Percentiles rank a stretch among this genome's conserved stretches.
phyloP scores from a whole-genome alignment of 257 asterid genomes.

The Capsicum rhomboideum region DNA sequence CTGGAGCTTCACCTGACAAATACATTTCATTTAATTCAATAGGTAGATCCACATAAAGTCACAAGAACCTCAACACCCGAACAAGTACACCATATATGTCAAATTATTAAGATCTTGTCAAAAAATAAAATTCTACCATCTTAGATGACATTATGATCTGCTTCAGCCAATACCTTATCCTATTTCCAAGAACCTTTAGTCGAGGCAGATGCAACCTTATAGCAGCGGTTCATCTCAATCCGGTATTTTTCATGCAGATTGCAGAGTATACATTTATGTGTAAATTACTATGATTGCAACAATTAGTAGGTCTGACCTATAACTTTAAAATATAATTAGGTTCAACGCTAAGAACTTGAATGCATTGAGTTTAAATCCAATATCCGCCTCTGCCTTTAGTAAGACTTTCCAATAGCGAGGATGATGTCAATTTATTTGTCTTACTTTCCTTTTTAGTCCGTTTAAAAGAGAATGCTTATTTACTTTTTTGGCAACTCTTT shows the following conservation, averaged over 20 bases:
- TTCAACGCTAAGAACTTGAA: not conserved
- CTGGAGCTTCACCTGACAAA: conserved; percentile 80
- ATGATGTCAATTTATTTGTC: not conserved
- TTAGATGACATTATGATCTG: not conserved
- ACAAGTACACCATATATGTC: not conserved
- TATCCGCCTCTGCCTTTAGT: not conserved
- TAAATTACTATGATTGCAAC: not conserved
- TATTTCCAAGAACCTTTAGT: not conserved
- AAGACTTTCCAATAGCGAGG: not conserved
- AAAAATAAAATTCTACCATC: not conserved
- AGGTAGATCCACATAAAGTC: not conserved
- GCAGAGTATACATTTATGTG: not conserved
- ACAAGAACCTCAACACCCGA: not conserved
- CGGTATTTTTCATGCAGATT: not conserved
- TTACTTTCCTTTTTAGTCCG: too few species aligned
- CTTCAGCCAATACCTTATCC: not conserved
- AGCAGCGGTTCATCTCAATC: not conserved
- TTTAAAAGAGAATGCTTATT: too few species aligned
- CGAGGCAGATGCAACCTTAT: not conserved
- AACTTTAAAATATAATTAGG: not conserved
- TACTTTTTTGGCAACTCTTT: too few species aligned
- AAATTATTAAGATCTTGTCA: not conserved
- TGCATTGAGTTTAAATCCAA: not conserved
- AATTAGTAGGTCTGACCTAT: not conserved
- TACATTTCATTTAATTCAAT: not conserved